Conservation (phyloP, 192 early-diverging fungal species). For the Diversispora epigaea region DNA sequence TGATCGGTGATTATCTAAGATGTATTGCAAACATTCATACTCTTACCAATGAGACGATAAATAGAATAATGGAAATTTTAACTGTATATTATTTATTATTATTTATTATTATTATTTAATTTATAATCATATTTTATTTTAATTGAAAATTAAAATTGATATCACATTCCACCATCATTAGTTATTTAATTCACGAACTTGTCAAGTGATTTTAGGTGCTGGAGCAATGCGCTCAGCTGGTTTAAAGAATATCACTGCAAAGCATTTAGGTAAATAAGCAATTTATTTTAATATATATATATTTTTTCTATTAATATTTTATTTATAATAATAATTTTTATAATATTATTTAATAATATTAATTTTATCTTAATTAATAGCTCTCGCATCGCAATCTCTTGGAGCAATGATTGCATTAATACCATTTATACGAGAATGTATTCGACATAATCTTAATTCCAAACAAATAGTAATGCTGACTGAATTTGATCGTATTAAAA, state of each 20-base stretch:
- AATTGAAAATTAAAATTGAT: too few species aligned
- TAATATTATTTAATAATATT: neutral
- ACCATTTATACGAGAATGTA: constrained; percentile 75
- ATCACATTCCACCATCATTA: constrained; percentile 30
- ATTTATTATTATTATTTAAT: neutral
- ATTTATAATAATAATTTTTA: neutral
- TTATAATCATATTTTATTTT: neutral
- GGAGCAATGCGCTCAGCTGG: constrained; percentile 97
- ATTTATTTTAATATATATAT: neutral
- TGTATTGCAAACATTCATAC: constrained; percentile 77
- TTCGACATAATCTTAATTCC: constrained; percentile 67
- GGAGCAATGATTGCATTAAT: constrained; percentile 84
- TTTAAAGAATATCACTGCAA: constrained; percentile 94
- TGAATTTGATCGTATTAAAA: constrained; percentile 85
- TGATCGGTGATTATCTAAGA: constrained; percentile 88
- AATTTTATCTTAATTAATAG: constrained; percentile 47
- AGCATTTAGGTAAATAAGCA: constrained; percentile 73
- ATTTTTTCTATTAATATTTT: neutral
- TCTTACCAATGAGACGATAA: constrained; percentile 83
- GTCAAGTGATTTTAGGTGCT: constrained; percentile 97
- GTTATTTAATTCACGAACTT: constrained; percentile 92
- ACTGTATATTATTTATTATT: constrained; percentile 52
- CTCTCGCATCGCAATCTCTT: constrained; percentile 91
- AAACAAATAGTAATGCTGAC: constrained; percentile 80
- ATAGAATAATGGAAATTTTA: constrained; percentile 81